These are phyloP conservation scores for Arabidopsis hybrid DNA, from an alignment of 441 rosid species.

Conservation along the genomic window DNA sequence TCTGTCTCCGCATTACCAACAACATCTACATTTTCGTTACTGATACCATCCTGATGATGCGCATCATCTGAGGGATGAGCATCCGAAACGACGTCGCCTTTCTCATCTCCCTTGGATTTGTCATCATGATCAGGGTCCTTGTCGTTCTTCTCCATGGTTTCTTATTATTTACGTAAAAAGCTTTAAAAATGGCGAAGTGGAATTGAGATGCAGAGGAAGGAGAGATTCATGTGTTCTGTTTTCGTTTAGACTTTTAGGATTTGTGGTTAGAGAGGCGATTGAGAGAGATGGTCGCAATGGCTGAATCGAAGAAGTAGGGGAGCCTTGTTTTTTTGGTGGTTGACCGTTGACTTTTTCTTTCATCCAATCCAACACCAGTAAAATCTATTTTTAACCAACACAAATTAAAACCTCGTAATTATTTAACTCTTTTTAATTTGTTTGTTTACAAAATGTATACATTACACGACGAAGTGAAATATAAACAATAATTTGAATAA, in stretches of 20 bases:
- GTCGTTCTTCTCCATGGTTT: conserved; percentile 46
- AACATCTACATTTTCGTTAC: conserved; percentile 16
- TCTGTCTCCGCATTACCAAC: conserved; percentile 38
- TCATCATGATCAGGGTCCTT: conserved; percentile 35
- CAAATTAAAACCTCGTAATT: conserved; percentile 17
- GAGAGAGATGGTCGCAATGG: conserved; percentile 37
- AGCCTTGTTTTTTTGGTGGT: conserved; percentile 35
- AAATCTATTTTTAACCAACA: conserved; percentile 35
- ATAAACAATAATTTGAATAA: conserved; percentile 27
- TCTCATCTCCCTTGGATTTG: conserved; percentile 18
- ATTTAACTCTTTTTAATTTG: background rate
- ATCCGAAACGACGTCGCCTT: conserved; percentile 20
- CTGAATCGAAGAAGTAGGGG: conserved; percentile 44
- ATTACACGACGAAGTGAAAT: background rate
- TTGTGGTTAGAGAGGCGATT: conserved; percentile 39
- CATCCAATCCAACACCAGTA: conserved; percentile 15
- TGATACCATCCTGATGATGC: conserved; percentile 10
- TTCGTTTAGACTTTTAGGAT: conserved; percentile 34
- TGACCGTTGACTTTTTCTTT: conserved; percentile 42
- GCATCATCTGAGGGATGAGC: conserved; percentile 14
- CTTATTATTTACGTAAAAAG: conserved; percentile 21
- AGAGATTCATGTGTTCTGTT: conserved; percentile 44
- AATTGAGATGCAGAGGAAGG: conserved; percentile 35
- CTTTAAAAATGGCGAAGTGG: conserved; percentile 29
- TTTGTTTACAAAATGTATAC: background rate